phyloP scores from a whole-genome alignment of 176 grass and related monocot genomes.

The Oryza meyeriana region DNA sequence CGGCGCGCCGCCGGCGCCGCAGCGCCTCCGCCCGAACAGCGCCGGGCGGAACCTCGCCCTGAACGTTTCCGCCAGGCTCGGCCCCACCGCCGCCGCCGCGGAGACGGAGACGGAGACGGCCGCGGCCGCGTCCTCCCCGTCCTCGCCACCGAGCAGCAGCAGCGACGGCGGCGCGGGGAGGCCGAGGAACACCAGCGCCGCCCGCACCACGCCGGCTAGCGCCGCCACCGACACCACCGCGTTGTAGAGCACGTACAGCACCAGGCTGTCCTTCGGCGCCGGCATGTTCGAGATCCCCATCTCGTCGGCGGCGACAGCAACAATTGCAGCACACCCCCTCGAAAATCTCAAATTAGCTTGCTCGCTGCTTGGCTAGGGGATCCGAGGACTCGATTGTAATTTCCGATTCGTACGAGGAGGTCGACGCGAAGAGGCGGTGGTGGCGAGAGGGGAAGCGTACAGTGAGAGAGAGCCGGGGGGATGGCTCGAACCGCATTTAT shows the following conservation, averaged over 20 bases:
- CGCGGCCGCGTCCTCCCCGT: conserved; percentile 20
- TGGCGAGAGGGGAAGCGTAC: background rate
- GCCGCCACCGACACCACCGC: conserved; percentile 56
- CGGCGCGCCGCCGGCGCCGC: background rate
- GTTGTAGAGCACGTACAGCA: conserved; percentile 69
- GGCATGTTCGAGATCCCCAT: conserved; percentile 89
- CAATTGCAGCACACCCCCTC: background rate
- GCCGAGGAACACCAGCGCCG: conserved; percentile 48
- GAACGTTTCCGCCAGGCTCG: conserved; percentile 39
- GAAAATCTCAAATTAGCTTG: background rate
- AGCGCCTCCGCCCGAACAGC: conserved; percentile 32
- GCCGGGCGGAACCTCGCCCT: conserved; percentile 38
- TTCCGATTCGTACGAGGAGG: conserved; percentile 14
- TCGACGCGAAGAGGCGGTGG: background rate
- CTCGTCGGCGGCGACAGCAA: background rate
- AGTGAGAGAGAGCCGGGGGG: background rate
- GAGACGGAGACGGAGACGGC: background rate
- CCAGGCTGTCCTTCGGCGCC: conserved; percentile 70
- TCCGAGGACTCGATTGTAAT: conserved; percentile 22
- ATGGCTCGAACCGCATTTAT: conserved; percentile 9
- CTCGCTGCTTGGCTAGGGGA: background rate
- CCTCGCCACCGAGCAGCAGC: background rate
- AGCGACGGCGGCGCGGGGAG: conserved; percentile 25
- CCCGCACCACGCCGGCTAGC: conserved; percentile 51
- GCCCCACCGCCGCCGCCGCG: background rate